These are phyloP conservation scores for Lonicera japonica DNA, from an alignment of 129 eudicot species.

Conservation along the genomic window DNA sequence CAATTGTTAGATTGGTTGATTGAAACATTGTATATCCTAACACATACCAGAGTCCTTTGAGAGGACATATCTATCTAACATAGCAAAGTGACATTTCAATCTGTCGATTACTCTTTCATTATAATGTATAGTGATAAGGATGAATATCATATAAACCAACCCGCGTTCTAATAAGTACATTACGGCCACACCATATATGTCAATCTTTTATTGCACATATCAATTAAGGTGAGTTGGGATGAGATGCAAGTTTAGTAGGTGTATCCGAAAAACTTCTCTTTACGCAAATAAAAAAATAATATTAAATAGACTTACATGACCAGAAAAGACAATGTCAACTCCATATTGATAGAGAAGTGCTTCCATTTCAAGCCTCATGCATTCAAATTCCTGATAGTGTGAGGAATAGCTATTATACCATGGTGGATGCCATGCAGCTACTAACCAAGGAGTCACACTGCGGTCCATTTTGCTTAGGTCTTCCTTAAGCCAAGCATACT, in stretches of 20 bases:
- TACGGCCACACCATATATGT: no score
- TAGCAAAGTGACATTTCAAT: no score
- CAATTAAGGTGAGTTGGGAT: background rate
- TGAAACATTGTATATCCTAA: no score
- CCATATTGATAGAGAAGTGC: constrained; percentile 45
- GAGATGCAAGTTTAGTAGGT: no score
- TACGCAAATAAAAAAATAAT: background rate
- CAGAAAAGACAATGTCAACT: constrained; percentile 77
- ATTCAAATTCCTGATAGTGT: constrained; percentile 90
- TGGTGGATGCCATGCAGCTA: constrained; percentile 92
- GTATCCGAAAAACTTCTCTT: background rate
- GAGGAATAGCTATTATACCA: constrained; percentile 94
- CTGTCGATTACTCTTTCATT: no score
- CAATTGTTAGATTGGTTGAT: no score
- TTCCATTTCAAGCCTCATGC: constrained; percentile 90
- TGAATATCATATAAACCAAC: no score
- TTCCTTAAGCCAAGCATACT: constrained; percentile 65
- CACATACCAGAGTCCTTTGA: no score
- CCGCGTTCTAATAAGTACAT: no score
- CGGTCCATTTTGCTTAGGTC: constrained; percentile 57
- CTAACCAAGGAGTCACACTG: constrained; percentile 76
- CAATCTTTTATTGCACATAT: no score
- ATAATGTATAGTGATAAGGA: no score
- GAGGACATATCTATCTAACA: no score
- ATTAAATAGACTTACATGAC: constrained; percentile 62